Evolutionary conservation across 2,329 filamentous ascomycete genomes (phyloP).

Genomic region (Arachnopeziza araneosa): DNA sequence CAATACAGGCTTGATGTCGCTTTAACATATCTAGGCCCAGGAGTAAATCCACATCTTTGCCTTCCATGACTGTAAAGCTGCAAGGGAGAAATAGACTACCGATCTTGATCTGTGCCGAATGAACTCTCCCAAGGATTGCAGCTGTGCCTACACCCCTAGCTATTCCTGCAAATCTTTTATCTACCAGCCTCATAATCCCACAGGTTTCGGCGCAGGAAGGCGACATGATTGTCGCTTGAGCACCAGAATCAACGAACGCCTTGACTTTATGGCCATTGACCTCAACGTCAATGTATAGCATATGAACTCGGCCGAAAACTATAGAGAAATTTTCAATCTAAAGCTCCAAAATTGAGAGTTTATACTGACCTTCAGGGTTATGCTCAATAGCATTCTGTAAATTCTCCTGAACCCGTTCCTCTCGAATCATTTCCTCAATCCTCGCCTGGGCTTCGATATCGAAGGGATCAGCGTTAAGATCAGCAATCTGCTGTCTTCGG

Average conservation of each 20-base stretch:
- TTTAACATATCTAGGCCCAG: slow-evolving; percentile 96
- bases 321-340: background rate
- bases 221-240: slow-evolving; percentile 98
- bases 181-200: slow-evolving; percentile 93
- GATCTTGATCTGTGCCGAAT: slow-evolving; percentile 92
- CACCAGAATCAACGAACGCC: slow-evolving; percentile 94
- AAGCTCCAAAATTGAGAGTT: background rate
- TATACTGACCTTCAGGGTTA: slow-evolving; percentile 79
- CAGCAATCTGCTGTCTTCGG: slow-evolving; percentile 75
- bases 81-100: slow-evolving; percentile 82
- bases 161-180: slow-evolving; percentile 85
- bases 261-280: slow-evolving; percentile 92
- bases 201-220: slow-evolving; percentile 85
- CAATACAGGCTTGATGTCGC: slow-evolving; percentile 88
- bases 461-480: slow-evolving; percentile 90
- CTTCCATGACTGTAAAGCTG: slow-evolving; percentile 99
- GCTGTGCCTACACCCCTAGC: slow-evolving; percentile 93
- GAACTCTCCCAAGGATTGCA: slow-evolving; percentile 88
- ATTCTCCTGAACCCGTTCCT: slow-evolving; percentile 92
- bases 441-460: slow-evolving; percentile 84
- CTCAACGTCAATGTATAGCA: slow-evolving; percentile 93
- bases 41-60: slow-evolving; percentile 89
- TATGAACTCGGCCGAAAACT: slow-evolving; percentile 93
- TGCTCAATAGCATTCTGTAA: slow-evolving; percentile 95
- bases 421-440: slow-evolving; percentile 96